These are phyloP conservation scores for Vitellaria paradoxa DNA, from an alignment of 179 eudicot genomes.

Conservation along the genomic window DNA sequence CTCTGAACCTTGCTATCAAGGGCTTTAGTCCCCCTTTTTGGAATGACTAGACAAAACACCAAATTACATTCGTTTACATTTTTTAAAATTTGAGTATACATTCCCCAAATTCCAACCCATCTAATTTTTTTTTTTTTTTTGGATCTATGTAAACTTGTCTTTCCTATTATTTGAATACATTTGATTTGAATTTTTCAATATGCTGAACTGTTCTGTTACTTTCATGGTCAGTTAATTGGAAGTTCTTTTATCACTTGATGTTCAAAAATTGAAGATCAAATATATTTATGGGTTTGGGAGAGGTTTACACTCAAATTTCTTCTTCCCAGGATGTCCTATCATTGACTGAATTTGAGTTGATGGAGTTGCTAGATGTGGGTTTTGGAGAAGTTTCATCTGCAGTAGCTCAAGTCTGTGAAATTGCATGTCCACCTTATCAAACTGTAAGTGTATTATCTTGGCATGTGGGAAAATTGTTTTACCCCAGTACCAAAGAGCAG, in stretches of 20 bases:
- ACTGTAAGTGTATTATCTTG: slow-evolving; percentile 40
- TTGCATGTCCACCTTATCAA: slow-evolving; percentile 61
- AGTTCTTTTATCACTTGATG: not conserved
- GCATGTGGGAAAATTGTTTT: not conserved
- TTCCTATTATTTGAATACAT: not conserved
- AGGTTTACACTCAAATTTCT: slow-evolving; percentile 1
- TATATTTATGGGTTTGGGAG: not conserved
- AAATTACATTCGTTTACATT: not conserved
- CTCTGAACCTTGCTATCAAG: not conserved
- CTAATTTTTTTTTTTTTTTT: not conserved
- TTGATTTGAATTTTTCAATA: not conserved
- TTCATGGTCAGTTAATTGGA: not conserved
- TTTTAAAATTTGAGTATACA: not conserved
- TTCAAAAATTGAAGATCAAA: not conserved
- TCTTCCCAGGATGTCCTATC: slow-evolving; percentile 69
- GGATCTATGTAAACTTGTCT: not conserved
- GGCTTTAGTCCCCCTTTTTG: not conserved
- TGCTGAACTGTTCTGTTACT: not conserved
- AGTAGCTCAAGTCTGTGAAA: slow-evolving; percentile 56
- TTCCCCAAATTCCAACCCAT: not conserved
- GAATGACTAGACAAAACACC: not conserved
- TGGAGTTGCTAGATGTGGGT: slow-evolving; percentile 81
- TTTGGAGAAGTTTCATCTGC: slow-evolving; percentile 56
- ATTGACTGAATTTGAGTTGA: slow-evolving; percentile 70
- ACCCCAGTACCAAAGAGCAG: not conserved